Percentiles rank a stretch among this genome's conserved stretches.
Evolutionary conservation across 768 basidiomycete species (phyloP).

Genomic region (Serendipita sp.): DNA sequence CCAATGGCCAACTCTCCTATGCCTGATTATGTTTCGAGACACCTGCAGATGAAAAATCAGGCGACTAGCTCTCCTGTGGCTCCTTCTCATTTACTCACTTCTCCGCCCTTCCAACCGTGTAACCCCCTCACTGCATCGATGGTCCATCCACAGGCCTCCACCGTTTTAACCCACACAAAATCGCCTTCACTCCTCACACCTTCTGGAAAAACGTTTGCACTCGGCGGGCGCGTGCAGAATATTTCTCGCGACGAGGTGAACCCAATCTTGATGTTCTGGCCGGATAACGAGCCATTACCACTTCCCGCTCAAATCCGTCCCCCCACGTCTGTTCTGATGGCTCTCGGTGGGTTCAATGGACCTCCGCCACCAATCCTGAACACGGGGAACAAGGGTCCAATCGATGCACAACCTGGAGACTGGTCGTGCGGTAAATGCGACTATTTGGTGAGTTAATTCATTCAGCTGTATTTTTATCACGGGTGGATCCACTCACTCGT

Average conservation of each 20-base stretch:
- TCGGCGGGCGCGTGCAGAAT: slow-evolving; percentile 67
- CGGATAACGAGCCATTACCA: slow-evolving; percentile 73
- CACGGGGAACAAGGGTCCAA: slow-evolving; percentile 76
- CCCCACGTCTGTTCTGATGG: slow-evolving; percentile 4
- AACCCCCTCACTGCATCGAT: slow-evolving; percentile 8
- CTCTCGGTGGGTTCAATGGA: neutral
- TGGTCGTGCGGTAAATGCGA: slow-evolving; percentile 76
- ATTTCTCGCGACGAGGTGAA: slow-evolving; percentile 51
- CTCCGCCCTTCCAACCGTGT: slow-evolving; percentile 13
- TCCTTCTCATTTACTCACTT: slow-evolving; percentile 6
- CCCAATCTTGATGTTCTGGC: slow-evolving; percentile 81
- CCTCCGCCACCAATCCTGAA: slow-evolving; percentile 69
- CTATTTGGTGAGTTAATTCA: slow-evolving; percentile 29
- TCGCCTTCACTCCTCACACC: slow-evolving; percentile 47
- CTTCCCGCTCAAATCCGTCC: slow-evolving; percentile 54
- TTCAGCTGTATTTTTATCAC: neutral
- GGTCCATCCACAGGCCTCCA: neutral
- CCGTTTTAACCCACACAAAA: slow-evolving; percentile 18
- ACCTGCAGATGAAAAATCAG: neutral
- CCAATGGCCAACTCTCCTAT: neutral
- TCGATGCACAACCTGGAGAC: slow-evolving; percentile 61
- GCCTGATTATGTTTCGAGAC: neutral
- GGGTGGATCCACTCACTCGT: neutral
- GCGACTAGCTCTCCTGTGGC: neutral
- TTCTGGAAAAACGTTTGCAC: slow-evolving; percentile 58